Evolutionary conservation across 495 filamentous ascomycete species (phyloP), one percentile per base, ranked within the genome.

Genomic region (Penicillium parvum): DNA sequence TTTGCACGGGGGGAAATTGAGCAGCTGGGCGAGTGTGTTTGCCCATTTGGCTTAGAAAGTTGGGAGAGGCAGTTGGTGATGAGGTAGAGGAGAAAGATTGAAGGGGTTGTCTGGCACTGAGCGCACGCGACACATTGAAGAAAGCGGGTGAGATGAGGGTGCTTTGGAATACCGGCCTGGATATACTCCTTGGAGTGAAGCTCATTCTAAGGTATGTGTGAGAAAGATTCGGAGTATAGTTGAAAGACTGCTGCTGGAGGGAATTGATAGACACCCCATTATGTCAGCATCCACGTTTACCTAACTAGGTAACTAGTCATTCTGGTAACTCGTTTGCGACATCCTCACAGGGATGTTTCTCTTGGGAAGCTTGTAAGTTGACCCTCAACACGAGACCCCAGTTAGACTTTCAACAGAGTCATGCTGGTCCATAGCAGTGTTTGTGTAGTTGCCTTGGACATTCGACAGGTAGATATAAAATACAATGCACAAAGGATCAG

Each of bases 401-500:
- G n/a, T n/a, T n/a, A n/a, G n/a, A n/a, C n/a, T 2, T 12, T 29
- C 7, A 29, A 3, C 3, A 29, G 9, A 29, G 15, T 29, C 8
- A 10, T 29, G 4, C 11, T 32, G 7, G 28, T 16, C 14, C 7
- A 16, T 36, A n/a, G 17, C 38, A 32, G 23, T 19, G 25, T 29
- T 4, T 12, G 17, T 23, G 37, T 9, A 40, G n/a, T n/a, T n/a
- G n/a, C n/a, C n/a, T n/a, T n/a, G n/a, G 27, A 39, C 49, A 53
- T 20, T 40, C 29, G 27, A 40, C 25, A 39, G 40, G 34, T 53
- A 47, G 27, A 55, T 59, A 61, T 63, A 63, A 43, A 65, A 63
- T 61, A 67, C 54, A 63, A 59, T 60, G 61, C 63, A 64, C 49
- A 43, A 41, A 52, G 44, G 52, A 54, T 56, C 47, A 58, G 52